Conservation (phyloP, 352 stramenopile species). For the Plasmopara viticola region DNA sequence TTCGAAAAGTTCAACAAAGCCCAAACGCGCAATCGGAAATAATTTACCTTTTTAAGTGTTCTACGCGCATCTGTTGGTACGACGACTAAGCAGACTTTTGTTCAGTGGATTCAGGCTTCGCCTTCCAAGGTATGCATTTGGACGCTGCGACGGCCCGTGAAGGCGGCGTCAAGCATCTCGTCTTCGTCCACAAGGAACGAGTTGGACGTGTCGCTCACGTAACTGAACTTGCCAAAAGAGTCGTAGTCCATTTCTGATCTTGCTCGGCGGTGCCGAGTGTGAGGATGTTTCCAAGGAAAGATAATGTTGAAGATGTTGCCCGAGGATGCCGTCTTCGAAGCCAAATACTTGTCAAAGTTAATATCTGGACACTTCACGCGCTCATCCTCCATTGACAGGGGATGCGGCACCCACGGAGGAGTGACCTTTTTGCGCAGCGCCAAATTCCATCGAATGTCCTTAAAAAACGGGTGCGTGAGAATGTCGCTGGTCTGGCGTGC, state of each 20-base stretch:
- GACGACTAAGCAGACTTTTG: conserved; percentile 27
- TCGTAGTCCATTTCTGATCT: conserved; percentile 58
- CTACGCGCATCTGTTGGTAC: conserved; percentile 34
- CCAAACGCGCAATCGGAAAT: conserved; percentile 18
- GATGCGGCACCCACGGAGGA: conserved; percentile 64
- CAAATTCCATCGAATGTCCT: conserved; percentile 72
- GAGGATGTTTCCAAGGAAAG: conserved; percentile 67
- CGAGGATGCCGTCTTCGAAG: conserved; percentile 71
- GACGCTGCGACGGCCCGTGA: conserved; percentile 73
- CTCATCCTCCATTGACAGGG: conserved; percentile 67
- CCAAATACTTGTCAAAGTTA: conserved; percentile 82
- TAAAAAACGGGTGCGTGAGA: conserved; percentile 80
- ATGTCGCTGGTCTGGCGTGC: conserved; percentile 80
- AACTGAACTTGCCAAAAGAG: conserved; percentile 84
- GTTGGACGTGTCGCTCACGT: conserved; percentile 84
- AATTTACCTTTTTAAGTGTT: conserved; percentile 32
- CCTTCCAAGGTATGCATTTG: conserved; percentile 75
- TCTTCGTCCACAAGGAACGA: conserved; percentile 87
- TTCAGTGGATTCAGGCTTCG: conserved; percentile 43
- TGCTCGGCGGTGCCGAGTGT: conserved; percentile 36
- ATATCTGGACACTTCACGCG: conserved; percentile 74
- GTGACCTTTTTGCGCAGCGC: conserved; percentile 76
- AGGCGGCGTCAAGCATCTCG: conserved; percentile 82
- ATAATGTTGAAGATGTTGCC: conserved; percentile 81
- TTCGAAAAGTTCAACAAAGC: background rate